Evolutionary conservation across 108 stramenopile species (phyloP), one percentile per base, ranked within the genome.

Genomic region (Cyclotella choctawhatcheeana): DNA sequence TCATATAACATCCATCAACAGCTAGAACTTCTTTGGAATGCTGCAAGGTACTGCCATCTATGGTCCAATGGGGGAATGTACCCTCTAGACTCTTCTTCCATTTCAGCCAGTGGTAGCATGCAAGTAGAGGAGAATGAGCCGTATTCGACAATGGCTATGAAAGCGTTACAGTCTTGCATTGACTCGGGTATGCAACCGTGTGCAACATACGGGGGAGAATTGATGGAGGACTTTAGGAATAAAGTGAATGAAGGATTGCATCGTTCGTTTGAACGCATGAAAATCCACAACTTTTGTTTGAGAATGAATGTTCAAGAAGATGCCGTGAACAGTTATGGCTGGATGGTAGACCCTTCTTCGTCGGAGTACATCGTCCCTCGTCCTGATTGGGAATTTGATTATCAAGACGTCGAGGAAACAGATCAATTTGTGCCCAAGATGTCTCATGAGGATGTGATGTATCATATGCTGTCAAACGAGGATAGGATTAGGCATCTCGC

Each of bases 61-160:
- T 78, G 81, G 77, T 66, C 29, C 25, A 69, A 66, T 16, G 79
- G 79, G n/a, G 79, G 79, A 63, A 64, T 73, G 37, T 59, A 71
- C 55, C 50, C 63, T 0, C 26, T 73, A n/a, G 61, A 61, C 34
- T 48, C 7, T 18, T 29, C 30, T 40, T 31, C 20, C 51, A 18
- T 14, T 30, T 0, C 58, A 64, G 25, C 53, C 20, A 33, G 67
- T 25, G 50, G 16, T 18, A 44, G 43, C 14, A 69, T 69, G 70
- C 59, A 61, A 30, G 56, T 60, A 5, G 25, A 51, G 7, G 70
- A 51, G 32, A 44, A 25, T 24, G 30, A 32, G 0, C 79, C 79
- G 27, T 73, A 31, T 45, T 80, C 79, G 16, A 72, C 79, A 13
- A 31, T 73, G 14, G 67, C 72, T 12, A 20, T 80, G 62, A 33